Percentiles rank a stretch among this genome's conserved stretches.
phyloP scores from a whole-genome alignment of 371 early-diverging fungal genomes.

The Capniomyces stellatus region DNA sequence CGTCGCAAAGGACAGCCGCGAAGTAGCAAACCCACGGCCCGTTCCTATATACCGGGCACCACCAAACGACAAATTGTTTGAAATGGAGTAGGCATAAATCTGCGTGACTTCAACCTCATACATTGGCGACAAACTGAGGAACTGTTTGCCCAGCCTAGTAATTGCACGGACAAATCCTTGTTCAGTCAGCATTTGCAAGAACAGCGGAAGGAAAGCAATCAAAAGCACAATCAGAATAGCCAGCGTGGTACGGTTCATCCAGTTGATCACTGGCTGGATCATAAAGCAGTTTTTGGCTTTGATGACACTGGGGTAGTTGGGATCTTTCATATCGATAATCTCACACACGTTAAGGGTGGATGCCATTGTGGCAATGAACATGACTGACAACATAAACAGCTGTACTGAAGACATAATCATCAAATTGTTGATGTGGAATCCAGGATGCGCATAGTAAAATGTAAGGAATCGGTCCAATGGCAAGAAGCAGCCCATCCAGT shows the following conservation, averaged over 20 bases:
- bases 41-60: conserved; percentile 79
- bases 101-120: conserved; percentile 85
- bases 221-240: conserved; percentile 61
- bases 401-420: conserved; percentile 74
- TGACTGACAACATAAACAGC: conserved; percentile 59
- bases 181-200: conserved; percentile 70
- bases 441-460: conserved; percentile 76
- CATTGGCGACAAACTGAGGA: conserved; percentile 63
- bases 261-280: conserved; percentile 51
- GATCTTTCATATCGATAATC: conserved; percentile 30
- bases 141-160: conserved; percentile 58
- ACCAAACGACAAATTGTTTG: conserved; percentile 63
- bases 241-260: conserved; percentile 65
- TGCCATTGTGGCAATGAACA: conserved; percentile 51
- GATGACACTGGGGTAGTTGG: conserved; percentile 17
- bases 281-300: conserved; percentile 47
- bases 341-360: conserved; percentile 34
- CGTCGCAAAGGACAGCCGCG: conserved; percentile 54
- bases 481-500: conserved; percentile 67
- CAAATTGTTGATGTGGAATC: conserved; percentile 82
- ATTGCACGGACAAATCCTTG: conserved; percentile 59
- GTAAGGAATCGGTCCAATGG: conserved; percentile 74
- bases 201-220: conserved; percentile 68
- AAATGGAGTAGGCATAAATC: conserved; percentile 64
- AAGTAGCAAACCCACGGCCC: conserved; percentile 82